phyloP scores from a whole-genome alignment of 2,329 filamentous ascomycete genomes.

The Diplodia mutila region DNA sequence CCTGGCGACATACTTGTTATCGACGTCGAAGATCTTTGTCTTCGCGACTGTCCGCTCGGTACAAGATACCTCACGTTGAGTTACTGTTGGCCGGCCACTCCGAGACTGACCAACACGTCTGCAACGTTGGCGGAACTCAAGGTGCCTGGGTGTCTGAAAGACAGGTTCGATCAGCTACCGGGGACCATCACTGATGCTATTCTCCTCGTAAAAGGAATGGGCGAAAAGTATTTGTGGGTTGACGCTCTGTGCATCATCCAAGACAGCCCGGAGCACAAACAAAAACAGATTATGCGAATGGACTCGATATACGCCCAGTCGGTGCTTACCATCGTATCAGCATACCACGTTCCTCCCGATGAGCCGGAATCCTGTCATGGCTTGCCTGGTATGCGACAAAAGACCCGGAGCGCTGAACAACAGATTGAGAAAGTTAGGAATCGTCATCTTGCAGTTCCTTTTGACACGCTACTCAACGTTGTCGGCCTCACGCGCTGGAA shows the following conservation, averaged over 20 bases:
- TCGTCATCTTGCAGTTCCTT: not conserved
- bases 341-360: not conserved
- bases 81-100: not conserved
- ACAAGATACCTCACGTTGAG: not conserved
- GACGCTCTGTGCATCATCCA: constrained; percentile 25
- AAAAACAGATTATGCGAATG: constrained; percentile 2
- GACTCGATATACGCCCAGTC: constrained; percentile 17
- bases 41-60: not conserved
- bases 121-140: not conserved
- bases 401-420: not conserved
- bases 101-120: not conserved
- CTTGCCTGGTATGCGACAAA: not conserved
- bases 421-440: not conserved
- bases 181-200: constrained; percentile 24
- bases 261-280: constrained; percentile 13
- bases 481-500: not conserved
- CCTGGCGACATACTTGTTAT: not conserved
- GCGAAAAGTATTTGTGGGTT: constrained; percentile 25
- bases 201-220: constrained; percentile 11
- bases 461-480: not conserved
- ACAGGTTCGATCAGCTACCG: not conserved
- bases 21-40: not conserved
- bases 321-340: not conserved
- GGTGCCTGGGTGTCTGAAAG: not conserved
- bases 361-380: not conserved